Base-by-base conservation (phyloP, 768 basidiomycete genomes). In the Imleria badia region DNA sequence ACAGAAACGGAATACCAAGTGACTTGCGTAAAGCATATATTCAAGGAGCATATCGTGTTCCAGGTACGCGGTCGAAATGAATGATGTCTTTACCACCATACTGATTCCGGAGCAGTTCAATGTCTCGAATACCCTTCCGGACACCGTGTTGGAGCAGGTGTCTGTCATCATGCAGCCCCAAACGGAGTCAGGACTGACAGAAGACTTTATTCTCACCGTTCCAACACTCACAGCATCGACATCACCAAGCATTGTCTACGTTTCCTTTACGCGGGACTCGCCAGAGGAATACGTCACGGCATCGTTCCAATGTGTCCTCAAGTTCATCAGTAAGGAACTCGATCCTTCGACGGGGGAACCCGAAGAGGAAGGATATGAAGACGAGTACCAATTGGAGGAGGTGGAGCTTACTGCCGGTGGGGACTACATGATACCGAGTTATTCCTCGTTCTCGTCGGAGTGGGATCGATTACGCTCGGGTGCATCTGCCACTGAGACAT, bases 1-100 rank as follows among this genome's bases (percentile, higher is more conserved):
- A 89, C 83, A 64, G 97, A 98, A 74, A 98, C 94, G 5, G 97
- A 98, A 74, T 99, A 98, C 68, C 94, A 97, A 66, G 96, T 98
- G 44, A 85, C 89, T 11, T 92, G 91, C 62, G 91, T 97, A 72
- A 98, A 98, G 75, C 97, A 99, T 71, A 83, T 98, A 54, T 99
- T 94, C 82, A 86, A 85, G 68, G 91, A 94, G 56, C 92, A 98
- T 67, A 71, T 98, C 55, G 95, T 99, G 39, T 98, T 99, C 85
- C 96, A 96, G 82, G 94, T 92, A 66, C 48, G 83, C 64, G 29
- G 35, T 36, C 15, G 22, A 45, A 20, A 17, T 29, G 5, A 29
- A 7, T 46, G 30, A 19, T 9, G 29, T 45, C 17, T n/a, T 22
- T 30, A 17, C 35, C 7, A 13, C 7, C 39, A 7, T 49, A 20